phyloP scores from a whole-genome alignment of 208 protist species.

The Trypanosomatidae sp. region DNA sequence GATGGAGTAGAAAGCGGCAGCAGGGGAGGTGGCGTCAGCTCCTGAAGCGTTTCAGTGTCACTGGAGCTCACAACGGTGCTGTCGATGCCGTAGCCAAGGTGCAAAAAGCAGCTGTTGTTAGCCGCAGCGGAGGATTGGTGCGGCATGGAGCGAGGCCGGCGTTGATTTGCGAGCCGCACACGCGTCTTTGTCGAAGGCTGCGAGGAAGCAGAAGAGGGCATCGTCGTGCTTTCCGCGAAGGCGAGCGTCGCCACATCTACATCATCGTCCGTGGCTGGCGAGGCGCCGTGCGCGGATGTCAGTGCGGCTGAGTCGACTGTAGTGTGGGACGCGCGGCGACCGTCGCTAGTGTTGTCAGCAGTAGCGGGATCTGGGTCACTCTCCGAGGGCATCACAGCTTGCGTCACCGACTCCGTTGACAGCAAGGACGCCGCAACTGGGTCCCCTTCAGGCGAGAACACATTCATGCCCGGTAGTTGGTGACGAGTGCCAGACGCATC shows the following conservation, averaged over 20 bases:
- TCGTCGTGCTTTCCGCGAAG: not conserved
- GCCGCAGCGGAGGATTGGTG: conserved; percentile 17
- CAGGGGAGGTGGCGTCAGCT: not conserved
- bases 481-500: not conserved
- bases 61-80: not conserved
- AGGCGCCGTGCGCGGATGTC: not conserved
- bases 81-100: not conserved
- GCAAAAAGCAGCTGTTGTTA: conserved; percentile 11
- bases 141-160: conserved; percentile 15
- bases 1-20: not conserved
- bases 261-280: not conserved
- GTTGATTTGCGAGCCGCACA: conserved; percentile 9
- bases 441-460: not conserved
- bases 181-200: not conserved
- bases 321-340: not conserved
- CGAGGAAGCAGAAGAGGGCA: not conserved
- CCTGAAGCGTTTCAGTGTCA: not conserved
- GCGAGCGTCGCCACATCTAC: not conserved
- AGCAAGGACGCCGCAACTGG: not conserved
- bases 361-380: not conserved
- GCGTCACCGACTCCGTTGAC: not conserved
- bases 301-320: not conserved
- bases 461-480: not conserved
- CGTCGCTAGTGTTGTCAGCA: not conserved
- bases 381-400: not conserved